Conservation (phyloP, 2,329 filamentous ascomycete species). For the Podosphaera fusca region DNA sequence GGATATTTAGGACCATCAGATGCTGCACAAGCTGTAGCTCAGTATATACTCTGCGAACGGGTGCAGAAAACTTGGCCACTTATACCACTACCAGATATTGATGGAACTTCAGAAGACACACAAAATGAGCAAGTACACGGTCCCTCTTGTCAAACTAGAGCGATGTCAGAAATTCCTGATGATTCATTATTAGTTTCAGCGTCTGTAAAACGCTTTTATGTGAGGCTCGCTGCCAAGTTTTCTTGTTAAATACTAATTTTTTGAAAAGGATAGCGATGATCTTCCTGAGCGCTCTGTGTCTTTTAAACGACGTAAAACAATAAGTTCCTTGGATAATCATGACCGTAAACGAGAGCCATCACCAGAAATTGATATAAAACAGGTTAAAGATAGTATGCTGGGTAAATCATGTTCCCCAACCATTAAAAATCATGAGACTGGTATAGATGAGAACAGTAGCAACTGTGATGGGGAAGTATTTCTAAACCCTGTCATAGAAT, state of each 20-base stretch:
- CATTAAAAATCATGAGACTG: too few relatives aligned
- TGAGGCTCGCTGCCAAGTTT: slow-evolving; percentile 3
- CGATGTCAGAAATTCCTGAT: background rate
- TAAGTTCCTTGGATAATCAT: too few relatives aligned
- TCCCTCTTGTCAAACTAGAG: background rate
- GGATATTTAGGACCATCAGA: slow-evolving; percentile 7
- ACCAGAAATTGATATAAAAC: slow-evolving; percentile 1
- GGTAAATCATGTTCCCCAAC: too few relatives aligned
- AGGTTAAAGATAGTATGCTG: background rate
- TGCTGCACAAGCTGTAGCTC: slow-evolving; percentile 10
- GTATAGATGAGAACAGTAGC: background rate
- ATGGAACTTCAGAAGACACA: slow-evolving; percentile 1
- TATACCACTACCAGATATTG: slow-evolving; percentile 9
- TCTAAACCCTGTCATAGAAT: too few relatives aligned
- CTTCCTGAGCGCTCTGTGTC: slow-evolving; percentile 2
- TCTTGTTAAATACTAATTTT: slow-evolving; percentile 2
- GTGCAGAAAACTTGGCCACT: slow-evolving; percentile 8
- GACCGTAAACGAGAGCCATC: background rate
- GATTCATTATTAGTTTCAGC: background rate
- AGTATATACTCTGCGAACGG: slow-evolving; percentile 6
- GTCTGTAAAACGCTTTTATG: slow-evolving; percentile 2
- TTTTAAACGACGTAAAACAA: slow-evolving; percentile 7
- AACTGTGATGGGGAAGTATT: background rate
- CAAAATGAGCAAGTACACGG: background rate
- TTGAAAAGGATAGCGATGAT: slow-evolving; percentile 4